Conservation (phyloP, 2,329 filamentous ascomycete species). For the Hawksworthiomyces lignivorus region DNA sequence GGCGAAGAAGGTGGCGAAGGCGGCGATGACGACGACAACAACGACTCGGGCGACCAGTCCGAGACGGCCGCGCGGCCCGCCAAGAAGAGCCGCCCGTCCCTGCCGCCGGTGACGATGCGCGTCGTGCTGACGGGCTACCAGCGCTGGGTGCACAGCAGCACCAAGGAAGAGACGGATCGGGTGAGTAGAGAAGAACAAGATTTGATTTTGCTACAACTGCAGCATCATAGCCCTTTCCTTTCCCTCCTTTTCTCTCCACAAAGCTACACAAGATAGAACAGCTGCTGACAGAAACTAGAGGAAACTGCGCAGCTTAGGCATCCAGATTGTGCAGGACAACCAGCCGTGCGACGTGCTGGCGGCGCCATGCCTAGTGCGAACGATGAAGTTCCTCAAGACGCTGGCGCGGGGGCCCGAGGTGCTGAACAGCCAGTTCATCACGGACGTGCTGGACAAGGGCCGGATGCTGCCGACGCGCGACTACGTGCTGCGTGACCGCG, state of each 20-base stretch:
- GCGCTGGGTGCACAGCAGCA: slow-evolving; percentile 66
- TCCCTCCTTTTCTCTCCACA: neutral
- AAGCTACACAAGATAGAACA: neutral
- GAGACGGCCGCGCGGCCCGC: slow-evolving; percentile 42
- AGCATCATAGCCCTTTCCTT: neutral
- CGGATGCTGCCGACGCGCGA: slow-evolving; percentile 56
- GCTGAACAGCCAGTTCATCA: slow-evolving; percentile 71
- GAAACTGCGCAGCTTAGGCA: slow-evolving; percentile 74
- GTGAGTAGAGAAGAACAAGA: no score
- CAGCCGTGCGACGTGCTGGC: slow-evolving; percentile 76
- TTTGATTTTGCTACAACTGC: no score
- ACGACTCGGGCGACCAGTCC: neutral
- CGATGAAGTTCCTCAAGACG: slow-evolving; percentile 86
- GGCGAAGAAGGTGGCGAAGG: slow-evolving; percentile 32
- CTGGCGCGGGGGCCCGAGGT: slow-evolving; percentile 74
- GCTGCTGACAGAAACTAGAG: slow-evolving; percentile 40
- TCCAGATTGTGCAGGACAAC: slow-evolving; percentile 70
- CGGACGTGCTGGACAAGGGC: slow-evolving; percentile 63
- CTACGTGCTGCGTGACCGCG: slow-evolving; percentile 62
- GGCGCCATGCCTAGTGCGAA: slow-evolving; percentile 79
- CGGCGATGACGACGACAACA: slow-evolving; percentile 34
- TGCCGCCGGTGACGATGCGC: slow-evolving; percentile 61
- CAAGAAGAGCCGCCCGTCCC: slow-evolving; percentile 56
- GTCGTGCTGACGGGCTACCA: slow-evolving; percentile 79
- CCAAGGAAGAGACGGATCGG: slow-evolving; percentile 72